Base-by-base conservation (phyloP, 805 yeast genomes). In the Saccharomycopsis oosterbeekiorum region DNA sequence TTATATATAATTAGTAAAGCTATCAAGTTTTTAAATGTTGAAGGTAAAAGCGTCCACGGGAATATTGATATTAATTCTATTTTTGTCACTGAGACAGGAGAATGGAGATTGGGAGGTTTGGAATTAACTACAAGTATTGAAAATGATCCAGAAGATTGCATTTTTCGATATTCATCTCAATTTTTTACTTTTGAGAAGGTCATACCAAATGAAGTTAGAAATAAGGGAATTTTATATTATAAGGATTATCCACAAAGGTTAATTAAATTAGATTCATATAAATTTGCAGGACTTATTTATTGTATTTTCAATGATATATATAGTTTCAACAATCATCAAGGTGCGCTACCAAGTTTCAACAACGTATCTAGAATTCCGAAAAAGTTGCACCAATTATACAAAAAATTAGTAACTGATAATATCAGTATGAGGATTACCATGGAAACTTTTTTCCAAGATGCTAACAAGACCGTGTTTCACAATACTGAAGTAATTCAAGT, bases 31-130 rank as follows among this genome's bases (percentile, higher is more conserved):
- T 50, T 74, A 36, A 66, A 67, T 55, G 66, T 59, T 17, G 63
- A 62, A 19, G 82, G 82, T 41, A 69, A 76, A 5, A 81, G 86
- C 29, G 74, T 86, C 5, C 86, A 88, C 68, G 93, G 91, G 5
- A 83, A 83, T 62, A 65, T 89, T 12, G 77, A 80, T 62, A 66
- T 74, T 19, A 76, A 80, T 50, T 80, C 88, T 1, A 78, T 92
- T 0, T 91, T 75, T 69, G 84, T 89, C 15, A 86, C 81, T 60
- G 80, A 77, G 37, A 69, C 76, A 15, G 96, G 97, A 14, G 96
- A 88, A 68, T 89, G 96, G 93, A 85, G 83, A 62, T 70, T 92
- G 34, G 87, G 88, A 62, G 96, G 97, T 0, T 84, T 91, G 67
- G 97, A 92, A 71, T 71, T 85, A 0, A 72, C 83, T 41, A 78